Percentiles rank a stretch among this genome's conserved stretches.
These are phyloP conservation scores for Fusarium sp. DNA, from an alignment of 2,329 filamentous ascomycete species.

Conservation along the genomic window DNA sequence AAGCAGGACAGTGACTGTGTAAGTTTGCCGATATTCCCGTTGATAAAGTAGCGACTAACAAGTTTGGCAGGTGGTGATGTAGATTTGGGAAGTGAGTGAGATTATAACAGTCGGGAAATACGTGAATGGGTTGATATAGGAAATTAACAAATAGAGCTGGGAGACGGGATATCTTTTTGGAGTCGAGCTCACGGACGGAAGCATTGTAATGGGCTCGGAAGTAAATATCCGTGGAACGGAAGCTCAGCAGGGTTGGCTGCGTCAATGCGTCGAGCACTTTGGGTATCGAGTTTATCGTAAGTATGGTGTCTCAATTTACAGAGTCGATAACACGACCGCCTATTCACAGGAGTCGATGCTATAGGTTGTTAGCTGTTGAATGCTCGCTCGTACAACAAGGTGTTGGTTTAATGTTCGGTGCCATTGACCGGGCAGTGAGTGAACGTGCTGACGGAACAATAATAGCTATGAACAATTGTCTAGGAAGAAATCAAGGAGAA, in stretches of 20 bases:
- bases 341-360: background rate
- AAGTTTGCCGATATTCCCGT: slow-evolving; percentile 54
- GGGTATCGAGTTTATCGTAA: slow-evolving; percentile 29
- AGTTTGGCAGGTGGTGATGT: slow-evolving; percentile 45
- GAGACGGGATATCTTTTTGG: slow-evolving; percentile 31
- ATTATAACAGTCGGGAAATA: background rate
- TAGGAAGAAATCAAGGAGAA: background rate
- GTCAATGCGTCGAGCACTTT: slow-evolving; percentile 22
- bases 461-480: background rate
- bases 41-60: slow-evolving; percentile 4
- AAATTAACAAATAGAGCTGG: slow-evolving; percentile 25
- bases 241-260: slow-evolving; percentile 14
- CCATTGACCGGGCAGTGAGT: background rate
- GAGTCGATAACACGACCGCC: slow-evolving; percentile 15
- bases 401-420: background rate
- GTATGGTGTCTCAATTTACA: slow-evolving; percentile 28
- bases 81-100: slow-evolving; percentile 7
- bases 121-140: slow-evolving; percentile 10
- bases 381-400: background rate
- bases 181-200: slow-evolving; percentile 32
- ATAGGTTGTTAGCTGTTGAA: background rate
- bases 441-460: background rate
- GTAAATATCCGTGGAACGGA: slow-evolving; percentile 24
- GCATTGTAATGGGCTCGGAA: slow-evolving; percentile 28
- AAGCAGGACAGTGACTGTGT: slow-evolving; percentile 94